Conservation (phyloP, 116 monocot species). For the Posidonia oceanica region DNA sequence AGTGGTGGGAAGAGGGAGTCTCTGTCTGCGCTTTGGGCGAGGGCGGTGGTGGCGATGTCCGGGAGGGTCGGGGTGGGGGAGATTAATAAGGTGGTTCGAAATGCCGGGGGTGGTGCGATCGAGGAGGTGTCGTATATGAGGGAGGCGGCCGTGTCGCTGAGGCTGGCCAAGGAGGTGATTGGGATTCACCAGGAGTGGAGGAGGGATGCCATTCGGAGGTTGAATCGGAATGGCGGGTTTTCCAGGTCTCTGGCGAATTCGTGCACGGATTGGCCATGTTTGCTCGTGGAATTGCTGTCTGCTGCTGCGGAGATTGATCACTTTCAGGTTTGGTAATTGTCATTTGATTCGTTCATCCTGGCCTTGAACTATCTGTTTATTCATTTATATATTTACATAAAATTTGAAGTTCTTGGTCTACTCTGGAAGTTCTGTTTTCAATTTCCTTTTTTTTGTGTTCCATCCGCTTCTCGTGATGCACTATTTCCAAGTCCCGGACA, state of each 20-base stretch:
- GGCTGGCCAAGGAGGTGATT: slow-evolving; percentile 76
- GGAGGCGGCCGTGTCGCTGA: slow-evolving; percentile 49
- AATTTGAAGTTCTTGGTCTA: no score
- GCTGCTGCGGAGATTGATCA: slow-evolving; percentile 55
- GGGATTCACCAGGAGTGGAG: slow-evolving; percentile 64
- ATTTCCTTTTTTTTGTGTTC: no score
- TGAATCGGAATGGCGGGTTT: slow-evolving; percentile 51
- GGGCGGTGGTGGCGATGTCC: slow-evolving; percentile 39
- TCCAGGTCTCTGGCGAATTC: slow-evolving; percentile 62
- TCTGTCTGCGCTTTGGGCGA: slow-evolving; percentile 51
- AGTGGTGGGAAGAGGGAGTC: slow-evolving; percentile 9
- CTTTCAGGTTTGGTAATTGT: slow-evolving; percentile 50
- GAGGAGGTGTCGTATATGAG: slow-evolving; percentile 56
- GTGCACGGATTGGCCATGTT: slow-evolving; percentile 80
- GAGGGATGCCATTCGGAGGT: slow-evolving; percentile 39
- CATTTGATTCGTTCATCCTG: neutral
- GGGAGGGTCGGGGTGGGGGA: slow-evolving; percentile 12
- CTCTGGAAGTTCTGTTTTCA: no score
- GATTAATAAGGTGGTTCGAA: slow-evolving; percentile 3
- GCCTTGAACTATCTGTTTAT: no score
- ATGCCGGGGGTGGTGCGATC: slow-evolving; percentile 9
- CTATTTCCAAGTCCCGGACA: no score
- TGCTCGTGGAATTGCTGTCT: slow-evolving; percentile 74
- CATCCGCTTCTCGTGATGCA: no score
- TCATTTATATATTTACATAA: no score